Percentiles rank a stretch among this genome's conserved stretches.
Evolutionary conservation across 2,329 filamentous ascomycete genomes (phyloP).

Genomic region (Akanthomyces muscarius): DNA sequence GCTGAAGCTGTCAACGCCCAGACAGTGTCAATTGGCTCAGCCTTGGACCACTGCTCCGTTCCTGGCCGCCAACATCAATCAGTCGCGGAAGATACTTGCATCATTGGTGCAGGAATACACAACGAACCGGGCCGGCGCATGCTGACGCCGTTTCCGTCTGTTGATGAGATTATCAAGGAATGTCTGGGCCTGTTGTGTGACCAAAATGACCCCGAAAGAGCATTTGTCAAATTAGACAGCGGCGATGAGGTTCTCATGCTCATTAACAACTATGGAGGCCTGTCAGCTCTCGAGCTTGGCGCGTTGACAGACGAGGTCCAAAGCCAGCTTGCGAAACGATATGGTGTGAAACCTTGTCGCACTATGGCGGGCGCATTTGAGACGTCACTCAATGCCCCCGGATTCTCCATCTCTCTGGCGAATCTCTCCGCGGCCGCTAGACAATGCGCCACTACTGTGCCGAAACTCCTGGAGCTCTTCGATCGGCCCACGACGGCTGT

Average conservation of each 20-base stretch:
- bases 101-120: conserved; percentile 63
- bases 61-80: conserved; percentile 48
- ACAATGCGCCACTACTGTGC: conserved; percentile 41
- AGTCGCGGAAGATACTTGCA: conserved; percentile 46
- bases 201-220: conserved; percentile 45
- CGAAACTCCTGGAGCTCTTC: conserved; percentile 17
- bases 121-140: conserved; percentile 61
- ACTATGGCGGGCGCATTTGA: conserved; percentile 61
- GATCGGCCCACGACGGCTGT: background rate
- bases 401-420: conserved; percentile 64
- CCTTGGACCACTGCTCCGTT: conserved; percentile 58
- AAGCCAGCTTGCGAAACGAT: conserved; percentile 43
- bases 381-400: conserved; percentile 68
- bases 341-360: conserved; percentile 48
- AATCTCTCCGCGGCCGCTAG: conserved; percentile 49
- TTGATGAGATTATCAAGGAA: conserved; percentile 47
- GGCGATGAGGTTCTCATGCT: conserved; percentile 49
- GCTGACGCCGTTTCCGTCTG: conserved; percentile 48
- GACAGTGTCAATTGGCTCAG: conserved; percentile 55
- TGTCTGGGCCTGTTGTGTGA: conserved; percentile 60
- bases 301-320: conserved; percentile 51
- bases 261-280: conserved; percentile 58
- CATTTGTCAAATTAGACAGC: conserved; percentile 44
- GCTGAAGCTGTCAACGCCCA: conserved; percentile 46
- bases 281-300: conserved; percentile 54